A percentile compares a stretch with the other conserved stretches of the same genome.
Conservation (phyloP, 2,329 filamentous ascomycete genomes). For the Lasiodiplodia sp. region DNA sequence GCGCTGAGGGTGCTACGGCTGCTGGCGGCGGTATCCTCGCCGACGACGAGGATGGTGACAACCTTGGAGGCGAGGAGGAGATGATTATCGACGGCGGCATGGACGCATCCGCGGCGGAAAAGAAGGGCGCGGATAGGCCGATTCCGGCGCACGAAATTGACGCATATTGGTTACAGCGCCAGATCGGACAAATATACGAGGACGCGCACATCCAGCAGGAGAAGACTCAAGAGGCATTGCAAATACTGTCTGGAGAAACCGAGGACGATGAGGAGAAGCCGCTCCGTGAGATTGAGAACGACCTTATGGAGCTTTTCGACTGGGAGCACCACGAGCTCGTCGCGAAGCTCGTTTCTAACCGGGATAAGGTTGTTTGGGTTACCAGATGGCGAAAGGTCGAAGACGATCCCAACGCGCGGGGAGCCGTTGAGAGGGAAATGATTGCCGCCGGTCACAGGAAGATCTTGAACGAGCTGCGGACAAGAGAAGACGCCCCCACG, state of each 20-base stretch:
- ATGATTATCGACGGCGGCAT: conserved; percentile 81
- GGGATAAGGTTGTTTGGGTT: conserved; percentile 95
- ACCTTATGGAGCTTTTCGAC: conserved; percentile 97
- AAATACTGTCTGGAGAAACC: conserved; percentile 78
- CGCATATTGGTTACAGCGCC: conserved; percentile 94
- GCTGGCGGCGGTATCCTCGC: conserved; percentile 47
- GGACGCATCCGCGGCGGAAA: conserved; percentile 49
- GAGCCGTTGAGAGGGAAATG: conserved; percentile 88
- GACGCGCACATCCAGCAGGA: conserved; percentile 94
- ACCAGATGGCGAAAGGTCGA: conserved; percentile 85
- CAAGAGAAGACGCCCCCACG: conserved; percentile 68
- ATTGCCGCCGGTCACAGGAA: conserved; percentile 82
- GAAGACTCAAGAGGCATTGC: conserved; percentile 85
- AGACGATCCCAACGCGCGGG: conserved; percentile 74
- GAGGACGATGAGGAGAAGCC: conserved; percentile 83
- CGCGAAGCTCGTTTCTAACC: conserved; percentile 87
- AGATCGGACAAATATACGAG: conserved; percentile 86
- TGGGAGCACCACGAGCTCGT: conserved; percentile 96
- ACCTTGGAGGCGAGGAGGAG: conserved; percentile 69
- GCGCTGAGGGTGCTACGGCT: conserved; percentile 58
- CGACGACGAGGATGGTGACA: conserved; percentile 39
- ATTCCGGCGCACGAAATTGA: conserved; percentile 91
- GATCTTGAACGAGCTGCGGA: conserved; percentile 87
- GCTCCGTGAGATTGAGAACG: conserved; percentile 94
- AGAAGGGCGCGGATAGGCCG: conserved; percentile 60